Conservation (phyloP, 208 protist genomes). For the Leishmania aethiopica region DNA sequence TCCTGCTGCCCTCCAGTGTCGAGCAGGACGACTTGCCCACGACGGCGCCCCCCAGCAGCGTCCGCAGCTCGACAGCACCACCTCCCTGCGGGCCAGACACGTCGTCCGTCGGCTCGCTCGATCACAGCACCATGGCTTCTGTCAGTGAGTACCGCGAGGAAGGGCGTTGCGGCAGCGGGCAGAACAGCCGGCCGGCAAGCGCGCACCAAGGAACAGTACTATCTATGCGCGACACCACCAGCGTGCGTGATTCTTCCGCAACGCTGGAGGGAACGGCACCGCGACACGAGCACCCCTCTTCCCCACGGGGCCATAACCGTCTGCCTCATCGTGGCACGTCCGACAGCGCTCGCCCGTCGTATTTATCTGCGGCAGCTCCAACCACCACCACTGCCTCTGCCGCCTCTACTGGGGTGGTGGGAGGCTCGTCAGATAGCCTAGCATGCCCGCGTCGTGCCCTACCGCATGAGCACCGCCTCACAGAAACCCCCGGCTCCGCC, state of each 20-base stretch:
- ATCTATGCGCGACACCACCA: background rate
- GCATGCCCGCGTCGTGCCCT: constrained; percentile 27
- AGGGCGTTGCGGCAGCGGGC: background rate
- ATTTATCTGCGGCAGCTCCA: background rate
- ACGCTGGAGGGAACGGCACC: background rate
- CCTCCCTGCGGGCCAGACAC: constrained; percentile 23
- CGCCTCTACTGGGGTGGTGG: constrained; percentile 15
- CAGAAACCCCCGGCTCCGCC: constrained; percentile 7
- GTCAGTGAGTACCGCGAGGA: constrained; percentile 5
- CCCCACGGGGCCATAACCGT: background rate
- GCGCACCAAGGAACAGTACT: background rate
- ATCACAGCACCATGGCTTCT: constrained; percentile 15
- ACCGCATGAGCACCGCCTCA: constrained; percentile 29
- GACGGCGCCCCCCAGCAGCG: constrained; percentile 24
- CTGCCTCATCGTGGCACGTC: background rate
- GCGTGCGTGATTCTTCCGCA: background rate
- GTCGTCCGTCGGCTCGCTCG: constrained; percentile 27
- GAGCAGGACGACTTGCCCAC: constrained; percentile 48
- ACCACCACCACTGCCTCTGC: background rate
- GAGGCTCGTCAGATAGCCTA: constrained; percentile 19
- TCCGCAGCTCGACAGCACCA: constrained; percentile 33
- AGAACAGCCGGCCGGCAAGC: constrained; percentile 13
- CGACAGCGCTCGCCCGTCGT: background rate
- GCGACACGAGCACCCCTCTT: background rate
- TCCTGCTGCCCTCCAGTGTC: constrained; percentile 44